Conservation (phyloP, 2,329 filamentous ascomycete genomes). For the Zasmidium angulare region DNA sequence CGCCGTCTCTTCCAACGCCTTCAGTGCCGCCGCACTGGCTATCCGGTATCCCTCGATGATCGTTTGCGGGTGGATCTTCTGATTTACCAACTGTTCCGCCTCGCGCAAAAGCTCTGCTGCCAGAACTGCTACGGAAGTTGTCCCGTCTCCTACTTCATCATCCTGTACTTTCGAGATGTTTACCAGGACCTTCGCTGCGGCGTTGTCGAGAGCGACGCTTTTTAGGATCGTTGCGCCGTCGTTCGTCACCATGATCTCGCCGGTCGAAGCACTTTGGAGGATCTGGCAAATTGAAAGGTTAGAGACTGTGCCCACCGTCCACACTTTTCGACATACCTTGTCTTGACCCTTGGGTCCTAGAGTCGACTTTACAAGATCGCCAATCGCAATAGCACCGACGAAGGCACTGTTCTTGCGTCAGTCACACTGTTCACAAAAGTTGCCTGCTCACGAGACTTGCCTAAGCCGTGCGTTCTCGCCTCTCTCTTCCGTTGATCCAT, state of each 20-base stretch:
- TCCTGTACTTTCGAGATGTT: conserved; percentile 99
- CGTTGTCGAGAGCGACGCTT: conserved; percentile 96
- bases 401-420: conserved; percentile 61
- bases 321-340: conserved; percentile 79
- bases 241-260: conserved; percentile 97
- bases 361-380: conserved; percentile 95
- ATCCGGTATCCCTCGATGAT: conserved; percentile 99
- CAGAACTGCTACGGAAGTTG: conserved; percentile 94
- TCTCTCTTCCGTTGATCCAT: conserved; percentile 25
- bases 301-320: conserved; percentile 76
- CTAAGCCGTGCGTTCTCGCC: conserved; percentile 28
- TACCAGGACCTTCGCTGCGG: conserved; percentile 94
- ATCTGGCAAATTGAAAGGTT: conserved; percentile 17
- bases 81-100: conserved; percentile 94
- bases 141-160: conserved; percentile 97
- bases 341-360: conserved; percentile 98
- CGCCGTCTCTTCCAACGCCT: conserved; percentile 78
- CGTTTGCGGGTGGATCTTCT: conserved; percentile 98
- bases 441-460: conserved; percentile 11
- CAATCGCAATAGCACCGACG: conserved; percentile 95
- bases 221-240: conserved; percentile 98
- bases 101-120: conserved; percentile 93
- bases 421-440: not conserved
- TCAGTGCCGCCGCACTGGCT: conserved; percentile 84
- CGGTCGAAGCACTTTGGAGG: conserved; percentile 67